Percentiles rank a stretch among this genome's conserved stretches.
Evolutionary conservation across 2,329 filamentous ascomycete genomes (phyloP).

Genomic region (Alternaria solani): DNA sequence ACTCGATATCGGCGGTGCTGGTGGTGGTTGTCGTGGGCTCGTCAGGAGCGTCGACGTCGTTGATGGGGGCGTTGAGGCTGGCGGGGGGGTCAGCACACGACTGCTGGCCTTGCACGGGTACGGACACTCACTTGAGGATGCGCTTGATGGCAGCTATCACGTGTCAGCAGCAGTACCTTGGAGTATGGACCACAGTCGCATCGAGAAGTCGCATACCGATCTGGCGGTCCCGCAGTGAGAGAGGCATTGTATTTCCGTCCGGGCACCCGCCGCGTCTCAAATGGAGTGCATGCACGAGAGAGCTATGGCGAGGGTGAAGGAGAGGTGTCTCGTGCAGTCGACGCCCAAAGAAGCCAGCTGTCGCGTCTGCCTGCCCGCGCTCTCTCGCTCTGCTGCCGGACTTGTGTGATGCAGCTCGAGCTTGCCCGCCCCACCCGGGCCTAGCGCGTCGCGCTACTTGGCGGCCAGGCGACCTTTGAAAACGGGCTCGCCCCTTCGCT

Average conservation of each 20-base stretch:
- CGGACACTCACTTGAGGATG: conserved; percentile 72
- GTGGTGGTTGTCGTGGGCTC: conserved; percentile 53
- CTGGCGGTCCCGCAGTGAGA: conserved; percentile 71
- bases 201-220: conserved; percentile 52
- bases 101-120: not conserved
- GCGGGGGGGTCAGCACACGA: not conserved
- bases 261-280: conserved; percentile 37
- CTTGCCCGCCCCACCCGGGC: conserved; percentile 22
- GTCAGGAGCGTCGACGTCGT: conserved; percentile 62
- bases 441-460: conserved; percentile 33
- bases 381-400: conserved; percentile 1
- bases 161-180: conserved; percentile 18
- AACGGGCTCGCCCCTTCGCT: conserved; percentile 32
- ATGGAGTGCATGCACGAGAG: conserved; percentile 34
- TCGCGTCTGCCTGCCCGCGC: conserved; percentile 27
- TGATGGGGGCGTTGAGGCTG: conserved; percentile 74
- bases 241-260: conserved; percentile 38
- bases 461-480: conserved; percentile 30
- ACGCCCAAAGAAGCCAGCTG: conserved; percentile 24
- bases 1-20: conserved; percentile 19
- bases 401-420: conserved; percentile 21
- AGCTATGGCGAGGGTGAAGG: not conserved
- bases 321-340: not conserved
- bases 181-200: not conserved
- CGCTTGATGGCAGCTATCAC: conserved; percentile 84